Evolutionary conservation across 371 early-diverging fungal genomes (phyloP), one percentile per base, ranked within the genome.

Genomic region (Capillidium heterosporum): DNA sequence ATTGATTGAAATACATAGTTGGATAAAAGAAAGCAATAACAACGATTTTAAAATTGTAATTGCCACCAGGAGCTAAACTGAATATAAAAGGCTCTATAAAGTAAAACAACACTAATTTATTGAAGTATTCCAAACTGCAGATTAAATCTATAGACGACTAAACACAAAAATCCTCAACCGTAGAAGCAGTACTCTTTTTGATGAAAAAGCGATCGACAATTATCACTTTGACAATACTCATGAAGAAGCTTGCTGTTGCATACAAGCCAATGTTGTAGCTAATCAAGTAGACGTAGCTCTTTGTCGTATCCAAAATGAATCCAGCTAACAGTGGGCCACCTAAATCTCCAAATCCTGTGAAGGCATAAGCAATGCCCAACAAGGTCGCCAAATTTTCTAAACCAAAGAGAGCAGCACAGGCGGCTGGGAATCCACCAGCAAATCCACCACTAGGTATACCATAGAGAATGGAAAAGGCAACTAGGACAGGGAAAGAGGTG

Each of bases 371-470:
- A 46, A 68, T 52, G 7, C 68, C 71, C 27, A 67, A 65, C 10
- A 61, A 59, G 23, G 68, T 62, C 21, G 68, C 64, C 31, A 70
- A 60, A 31, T 62, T 63, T 21, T 69, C 50, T 13, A 42, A 48
- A 1, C 58, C 58, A 65, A 73, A 78, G 1, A 75, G 62, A n/a
- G 73, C 66, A 1, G 76, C 70, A 35, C 71, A 54, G 1, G 67
- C 68, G 26, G 71, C 67, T 1, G 77, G 71, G 1, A 73, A 57
- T 7, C 77, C 55, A 0, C 69, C 63, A 10, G 72, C 70, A 42
- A 72, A 70, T 8, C 75, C 77, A 8, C 81, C 84, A 23, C 77
- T 70, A 50, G 75, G 70, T 39, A 80, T 58, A 1, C 82, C 82
- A 48, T 76, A 81, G 42, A 75, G 46, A 17, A 78, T 40, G n/a